Evolutionary conservation across 1,139 yeast species (phyloP).

Genomic region (Saccharomyces hybrid): DNA sequence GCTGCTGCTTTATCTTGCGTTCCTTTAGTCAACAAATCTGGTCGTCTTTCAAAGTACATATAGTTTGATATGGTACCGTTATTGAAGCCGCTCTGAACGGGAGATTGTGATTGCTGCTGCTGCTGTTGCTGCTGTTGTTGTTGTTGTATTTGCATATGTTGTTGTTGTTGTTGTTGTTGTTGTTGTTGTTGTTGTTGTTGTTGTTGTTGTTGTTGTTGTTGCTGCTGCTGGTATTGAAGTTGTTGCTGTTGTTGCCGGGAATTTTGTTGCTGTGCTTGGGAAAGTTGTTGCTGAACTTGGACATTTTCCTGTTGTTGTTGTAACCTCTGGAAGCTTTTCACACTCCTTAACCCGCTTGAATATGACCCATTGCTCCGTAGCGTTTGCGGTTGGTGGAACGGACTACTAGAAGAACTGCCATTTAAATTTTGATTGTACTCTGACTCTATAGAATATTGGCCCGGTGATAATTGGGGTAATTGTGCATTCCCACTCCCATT

Average conservation of each 20-base stretch:
- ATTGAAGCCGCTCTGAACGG: neutral
- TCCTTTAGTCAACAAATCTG: constrained; percentile 58
- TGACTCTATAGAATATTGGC: constrained; percentile 25
- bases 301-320: constrained; percentile 3
- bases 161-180: too few species aligned
- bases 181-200: constrained; percentile 17
- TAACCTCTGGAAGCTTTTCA: constrained; percentile 2
- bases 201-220: constrained; percentile 17
- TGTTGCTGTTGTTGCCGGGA: constrained; percentile 13
- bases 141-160: too few species aligned
- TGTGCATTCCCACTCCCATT: constrained; percentile 10
- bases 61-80: constrained; percentile 34
- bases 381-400: constrained; percentile 23
- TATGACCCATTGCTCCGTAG: constrained; percentile 8
- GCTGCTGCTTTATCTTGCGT: constrained; percentile 73
- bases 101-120: constrained; percentile 15
- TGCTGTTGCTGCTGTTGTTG: constrained; percentile 20
- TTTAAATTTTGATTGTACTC: constrained; percentile 16
- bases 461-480: constrained; percentile 23
- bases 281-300: constrained; percentile 6
- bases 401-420: constrained; percentile 16
- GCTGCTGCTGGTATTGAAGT: constrained; percentile 9
- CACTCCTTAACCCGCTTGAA: constrained; percentile 6
- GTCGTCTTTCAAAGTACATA: constrained; percentile 79
- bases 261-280: constrained; percentile 7